A percentile compares a stretch with the other conserved stretches of the same genome.
These are phyloP conservation scores for Usnea hakonensis DNA, from an alignment of 495 filamentous ascomycete species.

Conservation along the genomic window DNA sequence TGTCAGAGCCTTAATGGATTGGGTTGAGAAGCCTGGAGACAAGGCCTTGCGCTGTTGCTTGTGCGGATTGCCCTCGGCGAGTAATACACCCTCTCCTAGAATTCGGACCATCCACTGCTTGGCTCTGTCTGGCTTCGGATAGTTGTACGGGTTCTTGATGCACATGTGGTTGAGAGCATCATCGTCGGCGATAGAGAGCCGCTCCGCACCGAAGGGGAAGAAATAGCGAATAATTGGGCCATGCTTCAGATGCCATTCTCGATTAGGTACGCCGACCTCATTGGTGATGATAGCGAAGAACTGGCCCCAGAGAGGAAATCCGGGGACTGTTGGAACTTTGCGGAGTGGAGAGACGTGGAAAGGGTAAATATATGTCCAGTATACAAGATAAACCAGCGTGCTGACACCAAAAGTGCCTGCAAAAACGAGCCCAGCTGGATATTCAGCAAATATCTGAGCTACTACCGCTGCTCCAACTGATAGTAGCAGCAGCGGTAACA, in stretches of 20 bases:
- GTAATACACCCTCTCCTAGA: conserved; percentile 40
- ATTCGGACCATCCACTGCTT: conserved; percentile 45
- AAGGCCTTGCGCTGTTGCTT: conserved; percentile 41
- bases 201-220: conserved; percentile 39
- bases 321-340: conserved; percentile 37
- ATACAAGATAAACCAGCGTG: conserved; percentile 26
- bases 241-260: conserved; percentile 36
- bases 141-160: conserved; percentile 47
- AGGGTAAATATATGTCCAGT: conserved; percentile 34
- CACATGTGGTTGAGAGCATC: conserved; percentile 42
- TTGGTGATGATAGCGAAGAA: conserved; percentile 33
- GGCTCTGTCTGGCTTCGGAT: conserved; percentile 42
- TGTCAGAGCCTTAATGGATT: conserved; percentile 38
- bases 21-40: conserved; percentile 39
- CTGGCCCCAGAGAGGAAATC: conserved; percentile 38
- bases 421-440: conserved; percentile 6
- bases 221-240: conserved; percentile 39
- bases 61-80: conserved; percentile 41
- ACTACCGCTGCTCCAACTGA: conserved; percentile 11
- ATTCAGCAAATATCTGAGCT: conserved; percentile 12
- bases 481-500: conserved; percentile 11
- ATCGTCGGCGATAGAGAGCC: conserved; percentile 38
- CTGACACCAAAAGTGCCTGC: conserved; percentile 19
- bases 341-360: conserved; percentile 37
- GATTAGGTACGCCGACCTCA: conserved; percentile 35